phyloP scores from a whole-genome alignment of 441 rosid species.

The Euphorbia corollata region DNA sequence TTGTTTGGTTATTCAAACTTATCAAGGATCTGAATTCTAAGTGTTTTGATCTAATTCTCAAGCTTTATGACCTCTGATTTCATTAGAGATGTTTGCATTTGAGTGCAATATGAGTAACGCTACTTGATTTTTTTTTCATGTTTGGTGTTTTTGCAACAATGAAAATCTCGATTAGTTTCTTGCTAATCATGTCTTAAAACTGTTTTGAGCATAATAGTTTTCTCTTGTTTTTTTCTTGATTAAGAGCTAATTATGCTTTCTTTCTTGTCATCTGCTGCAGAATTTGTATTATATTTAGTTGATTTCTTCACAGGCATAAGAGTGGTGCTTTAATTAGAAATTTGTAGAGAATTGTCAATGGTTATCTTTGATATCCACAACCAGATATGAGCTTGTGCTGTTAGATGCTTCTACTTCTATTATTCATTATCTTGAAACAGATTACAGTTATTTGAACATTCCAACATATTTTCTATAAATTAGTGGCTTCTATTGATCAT shows the following conservation, averaged over 20 bases:
- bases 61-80: not conserved
- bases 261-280: not conserved
- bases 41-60: not conserved
- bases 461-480: no score
- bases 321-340: no score
- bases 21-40: conserved; percentile 7
- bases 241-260: not conserved
- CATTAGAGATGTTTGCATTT: not conserved
- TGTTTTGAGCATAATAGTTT: not conserved
- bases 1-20: not conserved
- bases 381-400: no score
- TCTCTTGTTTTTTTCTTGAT: not conserved
- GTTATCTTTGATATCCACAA: no score
- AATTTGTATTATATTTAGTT: no score
- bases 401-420: no score
- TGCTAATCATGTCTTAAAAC: not conserved
- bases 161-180: not conserved
- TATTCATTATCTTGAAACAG: no score
- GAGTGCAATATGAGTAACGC: not conserved
- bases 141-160: not conserved
- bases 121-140: not conserved
- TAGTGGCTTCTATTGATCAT: no score
- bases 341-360: no score
- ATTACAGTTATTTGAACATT: no score
- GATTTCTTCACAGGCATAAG: no score